Evolutionary conservation across 352 stramenopile genomes (phyloP).

Genomic region (Phytopythium cucurbitacearum): DNA sequence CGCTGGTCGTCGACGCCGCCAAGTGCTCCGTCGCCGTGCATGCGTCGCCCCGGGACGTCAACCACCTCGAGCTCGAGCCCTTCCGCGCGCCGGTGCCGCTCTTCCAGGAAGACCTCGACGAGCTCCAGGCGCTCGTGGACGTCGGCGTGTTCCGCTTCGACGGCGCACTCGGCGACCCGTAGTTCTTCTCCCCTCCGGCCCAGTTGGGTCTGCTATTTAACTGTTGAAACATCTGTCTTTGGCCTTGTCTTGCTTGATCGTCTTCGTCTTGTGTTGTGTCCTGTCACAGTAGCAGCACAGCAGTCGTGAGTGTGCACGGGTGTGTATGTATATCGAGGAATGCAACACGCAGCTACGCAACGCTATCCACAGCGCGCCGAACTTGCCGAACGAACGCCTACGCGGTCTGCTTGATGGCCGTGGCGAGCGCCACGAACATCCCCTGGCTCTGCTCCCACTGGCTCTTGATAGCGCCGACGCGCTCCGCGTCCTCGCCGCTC

Average conservation of each 20-base stretch:
- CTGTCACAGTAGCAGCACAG: too few species aligned
- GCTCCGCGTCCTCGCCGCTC: slow-evolving; percentile 16
- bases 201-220: slow-evolving; percentile 1
- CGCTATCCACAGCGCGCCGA: background rate
- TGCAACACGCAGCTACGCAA: background rate
- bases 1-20: background rate
- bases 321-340: background rate
- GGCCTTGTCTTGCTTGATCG: too few species aligned
- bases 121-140: slow-evolving; percentile 32
- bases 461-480: slow-evolving; percentile 33
- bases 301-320: background rate
- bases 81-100: slow-evolving; percentile 27
- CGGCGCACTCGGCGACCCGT: background rate
- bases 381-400: slow-evolving; percentile 10
- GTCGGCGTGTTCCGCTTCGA: slow-evolving; percentile 1
- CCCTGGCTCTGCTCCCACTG: slow-evolving; percentile 63
- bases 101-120: slow-evolving; percentile 33
- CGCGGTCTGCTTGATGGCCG: slow-evolving; percentile 67
- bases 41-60: slow-evolving; percentile 19
- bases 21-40: background rate
- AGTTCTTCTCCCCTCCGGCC: background rate
- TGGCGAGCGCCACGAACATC: slow-evolving; percentile 71
- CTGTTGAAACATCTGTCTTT: background rate
- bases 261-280: too few species aligned
- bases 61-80: slow-evolving; percentile 19